Base-by-base conservation (phyloP, 352 stramenopile species). In the Elongisporangium senticosum region DNA sequence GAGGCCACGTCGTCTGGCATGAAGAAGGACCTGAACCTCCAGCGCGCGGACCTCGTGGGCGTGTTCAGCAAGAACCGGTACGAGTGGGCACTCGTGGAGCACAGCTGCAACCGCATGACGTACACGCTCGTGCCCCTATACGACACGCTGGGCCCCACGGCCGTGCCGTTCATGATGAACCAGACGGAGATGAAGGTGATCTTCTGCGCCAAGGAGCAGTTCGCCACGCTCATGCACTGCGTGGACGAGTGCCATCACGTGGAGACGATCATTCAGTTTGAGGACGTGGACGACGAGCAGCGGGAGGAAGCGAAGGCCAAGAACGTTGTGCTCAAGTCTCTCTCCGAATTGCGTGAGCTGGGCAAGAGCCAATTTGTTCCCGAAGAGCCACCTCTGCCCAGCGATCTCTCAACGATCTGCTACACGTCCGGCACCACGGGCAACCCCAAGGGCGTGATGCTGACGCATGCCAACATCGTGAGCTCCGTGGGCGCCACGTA, bases 371-470 rank as follows among this genome's bases (percentile, higher is more conserved):
- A 86, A 62, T 55, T 75, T 14, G 69, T 83, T 43, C 51, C 68
- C 0, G 74, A 73, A 3, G 77, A 88, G 43, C 81, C 76, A 0
- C 78, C 82, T 0, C 53, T 54, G 13, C 63, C 73, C 2, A 69
- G 63, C 0, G 95, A 98, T 70, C 65, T 98, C 19, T 85, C 84
- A 17, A 98, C 96, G n/a, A 91, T 98, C 56, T 97, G 85, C 72
- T 92, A 90, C 67, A 92, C 80, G 20, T 88, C 76, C 0, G 80
- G 83, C 21, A 92, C 83, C 21, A 92, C 83, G 22, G 83, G 83
- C 48, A 65, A 84, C 66, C 80, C 83, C 14, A 92, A 92, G 60
- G 83, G 77, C 10, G 80, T 71, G 1, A 76, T 90, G 73, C 64
- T 90, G 37, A 79, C 70, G 47, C 83, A 93, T 59, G 66, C 55